Evolutionary conservation across 2,329 filamentous ascomycete genomes (phyloP), one percentile per base, ranked within the genome.

Genomic region (Lasiodiplodia hormozganensis): DNA sequence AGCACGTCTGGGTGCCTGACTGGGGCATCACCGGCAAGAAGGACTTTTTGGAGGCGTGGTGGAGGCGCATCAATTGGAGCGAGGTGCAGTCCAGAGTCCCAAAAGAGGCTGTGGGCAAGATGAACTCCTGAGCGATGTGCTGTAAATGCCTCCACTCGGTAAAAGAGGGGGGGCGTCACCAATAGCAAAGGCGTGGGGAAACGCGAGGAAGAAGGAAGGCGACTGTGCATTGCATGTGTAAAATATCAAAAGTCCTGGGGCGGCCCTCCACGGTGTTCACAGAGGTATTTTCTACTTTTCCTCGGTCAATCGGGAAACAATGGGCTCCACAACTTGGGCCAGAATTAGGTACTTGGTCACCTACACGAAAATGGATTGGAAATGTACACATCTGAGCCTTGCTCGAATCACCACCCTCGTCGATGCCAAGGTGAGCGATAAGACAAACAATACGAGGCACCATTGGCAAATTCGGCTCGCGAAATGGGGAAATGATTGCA

Each of bases 1-100:
- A 98, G 84, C 96, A 98, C 81, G 90, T 91, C 10, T 99, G 92
- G 88, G 82, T 98, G 78, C 87, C 88, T 67, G 94, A 98, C 79
- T 97, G 92, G 80, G 90, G 90, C 5, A 79, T 90, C 68, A 14
- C 23, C 4, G 93, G 93, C 62, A 99, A 97, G 88, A 84, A 85
- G 65, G 81, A 84, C 65, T 99, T 88, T 79, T 85, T 94, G 65
- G 87, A 92, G 77, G 85, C 86, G 52, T 98, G 95, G 95, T 99
- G 96, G 96, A 82, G 92, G 62, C 85, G 84, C 65, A 90, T 99
- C 73, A 89, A 99, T 81, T 99, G 96, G 96, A 82, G 89, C 62
- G 84, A 86, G 70, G 94, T 97, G 62, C 72, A 76, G 23, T 34
- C 57, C 6, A 10, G 38, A 3, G 7, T 23, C 21, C 66, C 66